Base-by-base conservation (phyloP, 2,329 filamentous ascomycete species). In the Harringtonia lauricola region DNA sequence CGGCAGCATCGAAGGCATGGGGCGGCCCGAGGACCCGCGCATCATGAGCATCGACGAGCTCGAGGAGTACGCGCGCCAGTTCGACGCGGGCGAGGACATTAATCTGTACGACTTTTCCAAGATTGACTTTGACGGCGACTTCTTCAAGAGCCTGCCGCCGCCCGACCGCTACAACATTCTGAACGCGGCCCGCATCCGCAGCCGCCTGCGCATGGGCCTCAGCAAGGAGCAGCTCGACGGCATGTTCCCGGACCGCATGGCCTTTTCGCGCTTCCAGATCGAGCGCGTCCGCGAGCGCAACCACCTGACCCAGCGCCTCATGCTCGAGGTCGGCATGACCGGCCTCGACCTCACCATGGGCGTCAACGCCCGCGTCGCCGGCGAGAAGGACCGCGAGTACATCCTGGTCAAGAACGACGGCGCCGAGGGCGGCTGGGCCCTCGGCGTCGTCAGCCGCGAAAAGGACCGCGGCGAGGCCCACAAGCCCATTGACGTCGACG, bases 191-290 rank as follows among this genome's bases (percentile, higher is more conserved):
- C 75, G 92, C 48, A 59, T 98, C 48, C 73, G 92, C 45, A 95
- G 87, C 60, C 75, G 92, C 42, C 69, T 98, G 55, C 79, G 92
- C 58, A 95, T 98, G 90, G 92, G 92, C 0, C 76, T 95, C 54
- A 94, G 86, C 45, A 96, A 96, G 62, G 90, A 98, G 51, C 92
- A 98, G 62, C 65, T 98, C 14, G 89, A 96, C 52, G 77, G 73
- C 37, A 98, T 98, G 92, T 98, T 98, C 59, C 90, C 92, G 0
- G 84, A 98, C 59, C 79, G 92, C 22, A 95, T 98, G 88, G 92
- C 83, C 1, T 98, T 98, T 57, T 95, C 89, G 1, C 83, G 74
- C 48, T 98, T 98, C 57, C 92, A 98, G 62, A 95, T 98, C 46
- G 92, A 96, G 58, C 73, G 92, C 46, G 94, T 96, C 12, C 79